These are phyloP conservation scores for Chrysanthemum makinoi DNA, from an alignment of 129 eudicot species.

Conservation along the genomic window DNA sequence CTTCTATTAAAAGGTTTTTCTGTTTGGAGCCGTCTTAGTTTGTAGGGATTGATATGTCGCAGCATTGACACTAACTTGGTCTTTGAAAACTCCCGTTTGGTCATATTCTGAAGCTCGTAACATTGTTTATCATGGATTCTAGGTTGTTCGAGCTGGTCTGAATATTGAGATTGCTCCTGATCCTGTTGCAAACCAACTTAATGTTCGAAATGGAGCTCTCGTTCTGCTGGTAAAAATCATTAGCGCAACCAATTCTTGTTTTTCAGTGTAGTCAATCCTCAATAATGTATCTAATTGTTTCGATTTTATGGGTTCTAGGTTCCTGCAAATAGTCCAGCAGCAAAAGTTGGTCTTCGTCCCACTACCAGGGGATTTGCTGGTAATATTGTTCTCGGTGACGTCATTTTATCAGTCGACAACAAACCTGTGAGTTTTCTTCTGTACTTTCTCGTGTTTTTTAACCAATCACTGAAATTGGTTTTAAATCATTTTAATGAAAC, in stretches of 20 bases:
- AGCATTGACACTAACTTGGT: not conserved
- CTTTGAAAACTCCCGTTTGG: not conserved
- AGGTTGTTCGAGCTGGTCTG: constrained; percentile 91
- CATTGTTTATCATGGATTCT: constrained; percentile 12
- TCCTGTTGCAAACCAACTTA: constrained; percentile 86
- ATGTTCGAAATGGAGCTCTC: constrained; percentile 95
- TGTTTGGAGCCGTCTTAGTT: not conserved
- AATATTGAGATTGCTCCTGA: constrained; percentile 93
- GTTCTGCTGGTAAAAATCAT: constrained; percentile 58
- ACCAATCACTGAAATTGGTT: not conserved
- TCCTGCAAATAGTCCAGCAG: constrained; percentile 79
- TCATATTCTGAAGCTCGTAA: not conserved
- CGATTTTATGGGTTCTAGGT: constrained; percentile 47
- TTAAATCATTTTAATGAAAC: not conserved
- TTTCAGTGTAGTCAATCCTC: not conserved
- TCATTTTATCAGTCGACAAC: constrained; percentile 64
- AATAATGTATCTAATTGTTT: no score
- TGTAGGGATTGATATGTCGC: not conserved
- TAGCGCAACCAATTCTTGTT: not conserved
- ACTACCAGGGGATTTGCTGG: constrained; percentile 96
- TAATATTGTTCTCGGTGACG: constrained; percentile 88
- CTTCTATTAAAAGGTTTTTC: no score
- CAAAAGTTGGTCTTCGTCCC: constrained; percentile 80
- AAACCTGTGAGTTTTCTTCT: constrained; percentile 68
- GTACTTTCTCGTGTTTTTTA: not conserved